Base-by-base conservation (phyloP, 352 stramenopile species). In the Stramenopiles sp. region DNA sequence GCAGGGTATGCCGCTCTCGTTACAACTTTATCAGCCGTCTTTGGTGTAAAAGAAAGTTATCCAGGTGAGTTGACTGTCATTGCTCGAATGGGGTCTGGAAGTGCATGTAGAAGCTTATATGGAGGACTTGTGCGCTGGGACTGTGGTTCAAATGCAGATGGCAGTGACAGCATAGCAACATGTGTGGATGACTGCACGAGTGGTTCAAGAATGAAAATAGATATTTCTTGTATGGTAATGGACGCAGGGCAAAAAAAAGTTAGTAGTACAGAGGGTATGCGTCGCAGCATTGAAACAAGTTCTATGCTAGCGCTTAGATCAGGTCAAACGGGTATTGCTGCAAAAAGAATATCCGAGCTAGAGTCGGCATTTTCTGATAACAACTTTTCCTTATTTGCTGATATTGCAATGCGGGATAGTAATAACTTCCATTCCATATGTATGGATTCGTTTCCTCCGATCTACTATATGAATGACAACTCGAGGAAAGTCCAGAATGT, bases 381-480 rank as follows among this genome's bases (percentile, higher is more conserved):
- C 21, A 76, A 97, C 55, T 97, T 97, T 60, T 53, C 58, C 37
- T 54, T 58, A 2, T 94, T 97, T 54, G 81, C 65, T 23, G 61
- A 67, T 29, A 55, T 96, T n/a, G 94, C 78, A 10, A 96, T 96
- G 81, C 62, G 73, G 46, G 84, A 96, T 58, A 76, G 64, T 43
- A 93, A 93, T 60, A 73, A 93, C 49, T 93, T 97, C 53, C 83
- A 97, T 57, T 71, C 79, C 24, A 87, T 69, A 21, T 96, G 83
- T 50, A 59, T 93, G 6, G 80, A 94, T 55, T 94, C 80, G 10
- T 91, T 68, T 48, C 85, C 85, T 35, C 80, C 85, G 3, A 93
- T 96, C 45, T 88, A 91, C 52, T 97, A 97, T 55, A 71, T 95
- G 61, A 93, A 93, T 55, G 74, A 92, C 44, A 47, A 71, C 23